Conservation (phyloP, 768 basidiomycete species). For the Tulasnella sp. region DNA sequence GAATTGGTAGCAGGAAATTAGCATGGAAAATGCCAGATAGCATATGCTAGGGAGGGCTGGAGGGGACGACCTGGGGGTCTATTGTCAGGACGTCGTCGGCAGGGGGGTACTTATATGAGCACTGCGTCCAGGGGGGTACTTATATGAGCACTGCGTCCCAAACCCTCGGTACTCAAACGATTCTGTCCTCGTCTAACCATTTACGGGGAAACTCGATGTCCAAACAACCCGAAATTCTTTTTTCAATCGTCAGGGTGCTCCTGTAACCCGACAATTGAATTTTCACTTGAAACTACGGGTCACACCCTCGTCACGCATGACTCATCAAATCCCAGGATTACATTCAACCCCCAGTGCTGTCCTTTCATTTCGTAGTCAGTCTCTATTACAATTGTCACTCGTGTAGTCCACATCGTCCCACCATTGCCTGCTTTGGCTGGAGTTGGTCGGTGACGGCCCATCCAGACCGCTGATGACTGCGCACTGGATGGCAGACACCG, state of each 20-base stretch:
- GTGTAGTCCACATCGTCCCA: neutral
- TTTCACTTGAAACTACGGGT: neutral
- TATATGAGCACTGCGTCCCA: too few relatives aligned
- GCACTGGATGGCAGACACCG: neutral
- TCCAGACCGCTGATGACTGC: neutral
- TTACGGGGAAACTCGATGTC: neutral
- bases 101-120: too few relatives aligned
- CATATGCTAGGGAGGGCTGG: too few relatives aligned
- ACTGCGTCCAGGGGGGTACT: too few relatives aligned
- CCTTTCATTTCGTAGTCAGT: neutral
- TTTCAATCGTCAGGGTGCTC: neutral
- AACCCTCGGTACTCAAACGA: neutral
- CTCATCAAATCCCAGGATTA: neutral
- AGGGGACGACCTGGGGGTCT: too few relatives aligned
- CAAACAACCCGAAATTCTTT: neutral
- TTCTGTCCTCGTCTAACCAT: neutral
- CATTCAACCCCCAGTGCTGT: neutral
- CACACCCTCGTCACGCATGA: neutral
- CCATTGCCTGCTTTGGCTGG: neutral
- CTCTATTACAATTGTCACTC: neutral
- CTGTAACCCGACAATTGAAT: neutral
- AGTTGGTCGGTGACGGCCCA: neutral
- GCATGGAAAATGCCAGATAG: too few relatives aligned
- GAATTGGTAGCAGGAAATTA: too few relatives aligned
- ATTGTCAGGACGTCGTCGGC: too few relatives aligned